Conservation (phyloP, 306 rosid species). For the Lagenaria siceraria region DNA sequence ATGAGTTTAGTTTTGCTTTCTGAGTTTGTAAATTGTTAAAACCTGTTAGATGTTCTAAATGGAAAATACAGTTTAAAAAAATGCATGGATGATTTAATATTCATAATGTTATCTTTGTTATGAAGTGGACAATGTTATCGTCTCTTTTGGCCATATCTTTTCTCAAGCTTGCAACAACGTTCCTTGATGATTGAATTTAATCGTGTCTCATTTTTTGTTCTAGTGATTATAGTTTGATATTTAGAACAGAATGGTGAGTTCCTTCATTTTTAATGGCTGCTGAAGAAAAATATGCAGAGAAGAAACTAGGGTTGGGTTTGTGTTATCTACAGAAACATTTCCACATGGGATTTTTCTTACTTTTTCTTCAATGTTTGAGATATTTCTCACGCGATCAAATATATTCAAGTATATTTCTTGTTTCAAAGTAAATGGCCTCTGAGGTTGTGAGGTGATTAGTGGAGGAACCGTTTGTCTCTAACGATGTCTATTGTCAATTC, state of each 20-base stretch:
- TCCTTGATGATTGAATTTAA: background rate
- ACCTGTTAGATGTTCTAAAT: background rate
- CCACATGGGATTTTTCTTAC: background rate
- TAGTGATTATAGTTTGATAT: background rate
- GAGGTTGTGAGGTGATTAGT: no score
- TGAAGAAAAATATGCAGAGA: background rate
- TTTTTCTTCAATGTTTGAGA: background rate
- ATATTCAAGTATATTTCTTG: background rate
- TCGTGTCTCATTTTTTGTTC: background rate
- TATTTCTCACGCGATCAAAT: background rate
- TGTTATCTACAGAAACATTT: background rate
- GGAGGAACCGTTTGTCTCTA: background rate
- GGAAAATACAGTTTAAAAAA: background rate
- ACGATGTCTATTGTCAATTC: background rate
- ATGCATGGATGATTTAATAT: background rate
- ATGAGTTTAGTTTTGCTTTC: background rate
- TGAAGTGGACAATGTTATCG: background rate
- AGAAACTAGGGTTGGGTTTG: background rate
- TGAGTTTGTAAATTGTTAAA: background rate
- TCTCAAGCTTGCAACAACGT: no score
- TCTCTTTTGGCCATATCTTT: no score
- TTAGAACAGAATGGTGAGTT: background rate
- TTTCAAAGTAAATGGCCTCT: background rate
- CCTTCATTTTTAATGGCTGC: background rate
- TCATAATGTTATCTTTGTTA: background rate